phyloP scores from a whole-genome alignment of 2,329 filamentous ascomycete genomes.

The Talaromyces sp. region DNA sequence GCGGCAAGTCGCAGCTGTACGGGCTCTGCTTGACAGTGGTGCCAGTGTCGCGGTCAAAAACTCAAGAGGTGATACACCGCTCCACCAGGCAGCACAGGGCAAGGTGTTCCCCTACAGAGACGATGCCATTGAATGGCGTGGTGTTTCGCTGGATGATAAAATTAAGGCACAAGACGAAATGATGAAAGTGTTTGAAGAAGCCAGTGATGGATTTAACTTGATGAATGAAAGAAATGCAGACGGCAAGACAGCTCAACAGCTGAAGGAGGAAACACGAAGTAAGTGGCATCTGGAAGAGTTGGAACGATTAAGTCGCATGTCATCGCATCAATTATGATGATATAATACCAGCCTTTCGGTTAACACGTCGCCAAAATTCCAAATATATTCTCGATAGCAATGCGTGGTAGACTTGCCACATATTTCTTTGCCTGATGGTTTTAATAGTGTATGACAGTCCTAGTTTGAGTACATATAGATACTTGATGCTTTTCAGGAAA shows the following conservation, averaged over 20 bases:
- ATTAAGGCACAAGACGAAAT: constrained; percentile 9
- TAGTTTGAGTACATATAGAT: too few species aligned
- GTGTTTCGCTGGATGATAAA: constrained; percentile 5
- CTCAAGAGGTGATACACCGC: constrained; percentile 5
- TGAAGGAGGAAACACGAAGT: constrained; percentile 4
- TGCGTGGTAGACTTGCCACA: too few species aligned
- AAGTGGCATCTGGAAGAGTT: constrained; percentile 4
- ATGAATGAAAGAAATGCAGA: constrained; percentile 2
- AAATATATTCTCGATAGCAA: too few species aligned
- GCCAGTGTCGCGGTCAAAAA: constrained; percentile 4
- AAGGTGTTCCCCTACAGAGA: constrained; percentile 3
- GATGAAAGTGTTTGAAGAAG: constrained; percentile 9
- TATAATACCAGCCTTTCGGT: too few species aligned
- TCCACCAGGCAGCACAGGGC: constrained; percentile 8
- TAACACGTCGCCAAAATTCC: too few species aligned
- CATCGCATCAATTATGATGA: too few species aligned
- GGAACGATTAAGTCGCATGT: background rate
- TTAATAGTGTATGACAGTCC: too few species aligned
- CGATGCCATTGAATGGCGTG: background rate
- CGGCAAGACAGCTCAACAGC: constrained; percentile 8
- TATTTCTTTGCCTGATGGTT: too few species aligned
- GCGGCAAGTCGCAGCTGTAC: constrained; percentile 4
- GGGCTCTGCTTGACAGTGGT: constrained; percentile 2
- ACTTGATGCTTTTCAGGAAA: too few species aligned
- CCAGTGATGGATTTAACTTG: constrained; percentile 1